Base-by-base conservation (phyloP, 768 basidiomycete species). In the Phylloporus sp. region DNA sequence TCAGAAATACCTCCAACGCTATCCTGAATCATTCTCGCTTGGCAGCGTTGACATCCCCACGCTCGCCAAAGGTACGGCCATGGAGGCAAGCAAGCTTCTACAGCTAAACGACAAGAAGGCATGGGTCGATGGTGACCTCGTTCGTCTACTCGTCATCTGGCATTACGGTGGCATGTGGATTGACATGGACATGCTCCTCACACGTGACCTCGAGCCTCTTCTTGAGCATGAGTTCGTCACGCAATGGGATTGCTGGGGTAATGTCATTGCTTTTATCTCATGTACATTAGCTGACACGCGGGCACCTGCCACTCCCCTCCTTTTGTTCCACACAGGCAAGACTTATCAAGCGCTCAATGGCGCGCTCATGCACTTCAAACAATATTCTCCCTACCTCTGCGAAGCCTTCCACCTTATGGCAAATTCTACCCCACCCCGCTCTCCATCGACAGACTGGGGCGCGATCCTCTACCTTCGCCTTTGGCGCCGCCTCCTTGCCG, bases 171-270 rank as follows among this genome's bases (percentile, higher is more conserved):
- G 95, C 2, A 81, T 94, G 40, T 98, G 95, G 95, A 79, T 97
- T 53, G 95, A 98, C 68, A 97, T 97, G 93, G 95, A 98, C 69
- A 88, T 87, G 56, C 78, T 98, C 49, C 69, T 97, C 55, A 95
- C 92, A 35, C 75, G 95, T 40, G 88, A 92, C 70, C 72, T 98
- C 26, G 76, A 84, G 7, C 93, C 94, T 4, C 74, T 97, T 50
- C 75, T 88, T 7, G 95, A 97, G 66, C 88, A 91, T 63, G 95
- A 98, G 69, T 98, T 95, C 65, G 91, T 97, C 9, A 95, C 91
- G 0, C 94, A 98, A 66, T 98, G 95, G 95, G 95, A 98, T 63
- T 97, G 95, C 69, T 97, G 97, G 67, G 91, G 94, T 95, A 68
- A 56, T 11, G 36, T 44, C 45, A 3, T 27, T 29, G 29, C n/a